Percentiles rank a stretch among this genome's conserved stretches.
Conservation (phyloP, 1,284 basidiomycete genomes). For the Lentinula novae-zelandiae region DNA sequence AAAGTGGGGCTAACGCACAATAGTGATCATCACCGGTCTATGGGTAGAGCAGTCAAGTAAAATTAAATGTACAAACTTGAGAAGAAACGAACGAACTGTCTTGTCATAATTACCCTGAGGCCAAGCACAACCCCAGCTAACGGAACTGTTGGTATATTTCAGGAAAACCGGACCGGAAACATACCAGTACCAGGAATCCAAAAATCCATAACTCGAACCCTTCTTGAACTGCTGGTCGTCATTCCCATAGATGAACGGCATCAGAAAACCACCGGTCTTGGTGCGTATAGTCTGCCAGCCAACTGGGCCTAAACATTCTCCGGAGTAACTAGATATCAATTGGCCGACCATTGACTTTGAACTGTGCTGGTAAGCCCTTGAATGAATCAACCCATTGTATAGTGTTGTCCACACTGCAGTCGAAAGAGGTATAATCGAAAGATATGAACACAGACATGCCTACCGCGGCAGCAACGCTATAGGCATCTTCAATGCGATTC, state of each 20-base stretch:
- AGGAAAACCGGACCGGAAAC: slow-evolving; percentile 12
- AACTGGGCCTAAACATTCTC: slow-evolving; percentile 34
- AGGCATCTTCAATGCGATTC: slow-evolving; percentile 34
- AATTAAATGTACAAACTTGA: slow-evolving; percentile 9
- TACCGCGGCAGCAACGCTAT: slow-evolving; percentile 30
- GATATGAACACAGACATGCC: slow-evolving; percentile 40
- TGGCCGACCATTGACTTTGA: slow-evolving; percentile 33
- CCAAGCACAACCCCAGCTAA: slow-evolving; percentile 42
- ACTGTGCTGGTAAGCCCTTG: slow-evolving; percentile 33
- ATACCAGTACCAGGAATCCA: slow-evolving; percentile 46
- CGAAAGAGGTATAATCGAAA: slow-evolving; percentile 19
- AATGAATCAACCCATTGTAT: slow-evolving; percentile 30
- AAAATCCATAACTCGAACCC: slow-evolving; percentile 24
- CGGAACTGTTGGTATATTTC: background rate
- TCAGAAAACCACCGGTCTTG: slow-evolving; percentile 36
- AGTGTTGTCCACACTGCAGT: slow-evolving; percentile 29
- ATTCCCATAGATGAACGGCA: slow-evolving; percentile 41
- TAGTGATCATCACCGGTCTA: slow-evolving; percentile 35
- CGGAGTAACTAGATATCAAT: slow-evolving; percentile 41
- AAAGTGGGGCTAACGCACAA: slow-evolving; percentile 21
- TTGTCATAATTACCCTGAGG: slow-evolving; percentile 35
- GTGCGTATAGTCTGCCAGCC: slow-evolving; percentile 37
- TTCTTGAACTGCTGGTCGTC: slow-evolving; percentile 30
- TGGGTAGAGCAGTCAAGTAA: background rate
- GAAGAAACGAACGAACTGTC: slow-evolving; percentile 25